These are phyloP conservation scores for Tritrichomonas foetus DNA, from an alignment of 208 protist species.

Conservation along the genomic window DNA sequence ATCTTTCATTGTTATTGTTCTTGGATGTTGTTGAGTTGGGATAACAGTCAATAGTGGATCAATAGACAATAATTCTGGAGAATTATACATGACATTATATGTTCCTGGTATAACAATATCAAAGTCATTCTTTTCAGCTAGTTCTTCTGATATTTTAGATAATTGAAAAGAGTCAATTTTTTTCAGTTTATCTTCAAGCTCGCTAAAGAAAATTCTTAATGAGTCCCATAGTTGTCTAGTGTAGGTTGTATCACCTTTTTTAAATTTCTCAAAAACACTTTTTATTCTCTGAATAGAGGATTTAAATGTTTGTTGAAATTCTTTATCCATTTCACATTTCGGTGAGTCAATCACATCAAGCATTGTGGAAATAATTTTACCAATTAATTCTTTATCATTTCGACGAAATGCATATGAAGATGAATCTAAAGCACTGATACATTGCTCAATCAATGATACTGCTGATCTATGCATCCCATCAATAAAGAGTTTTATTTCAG, in stretches of 20 bases:
- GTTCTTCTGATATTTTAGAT: neutral
- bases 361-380: neutral
- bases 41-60: neutral
- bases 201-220: neutral
- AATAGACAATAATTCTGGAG: neutral
- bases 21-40: neutral
- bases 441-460: neutral
- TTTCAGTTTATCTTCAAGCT: constrained; percentile 16
- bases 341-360: neutral
- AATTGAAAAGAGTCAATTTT: neutral
- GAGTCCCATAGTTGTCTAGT: neutral
- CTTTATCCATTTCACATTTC: neutral
- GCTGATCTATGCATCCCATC: neutral
- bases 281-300: neutral
- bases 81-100: neutral
- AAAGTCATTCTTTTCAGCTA: neutral
- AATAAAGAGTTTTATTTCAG: neutral
- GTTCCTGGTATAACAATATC: neutral
- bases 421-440: neutral
- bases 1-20: neutral
- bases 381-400: neutral
- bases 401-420: neutral
- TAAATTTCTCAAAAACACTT: neutral
- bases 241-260: neutral
- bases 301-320: neutral